Conservation (phyloP, 176 grass and related monocot genomes). For the Pontederia paniculata region DNA sequence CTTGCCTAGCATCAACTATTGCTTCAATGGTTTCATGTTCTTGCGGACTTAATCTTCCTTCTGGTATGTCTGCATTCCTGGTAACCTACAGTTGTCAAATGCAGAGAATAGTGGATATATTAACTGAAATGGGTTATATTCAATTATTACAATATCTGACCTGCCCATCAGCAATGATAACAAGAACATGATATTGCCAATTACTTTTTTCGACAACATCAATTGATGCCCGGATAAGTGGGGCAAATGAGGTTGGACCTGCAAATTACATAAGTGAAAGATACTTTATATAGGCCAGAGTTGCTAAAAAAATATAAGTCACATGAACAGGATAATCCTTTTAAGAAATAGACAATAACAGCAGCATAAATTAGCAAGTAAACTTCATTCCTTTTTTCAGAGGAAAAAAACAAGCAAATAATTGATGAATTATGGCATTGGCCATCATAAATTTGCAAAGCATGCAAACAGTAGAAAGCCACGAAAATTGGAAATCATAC, state of each 20-base stretch:
- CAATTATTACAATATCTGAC: conserved; percentile 25
- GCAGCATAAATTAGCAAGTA: no score
- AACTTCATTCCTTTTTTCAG: no score
- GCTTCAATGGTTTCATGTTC: conserved; percentile 81
- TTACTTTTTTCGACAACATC: conserved; percentile 66
- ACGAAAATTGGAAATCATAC: no score
- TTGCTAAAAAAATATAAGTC: no score
- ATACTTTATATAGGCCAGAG: no score
- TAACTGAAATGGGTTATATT: neutral
- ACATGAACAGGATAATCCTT: no score
- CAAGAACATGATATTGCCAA: conserved; percentile 86
- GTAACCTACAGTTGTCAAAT: conserved; percentile 41
- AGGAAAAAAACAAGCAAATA: no score
- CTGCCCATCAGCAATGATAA: conserved; percentile 93
- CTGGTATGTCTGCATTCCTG: conserved; percentile 17
- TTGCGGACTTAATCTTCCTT: conserved; percentile 60
- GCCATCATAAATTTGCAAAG: no score
- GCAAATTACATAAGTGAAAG: neutral
- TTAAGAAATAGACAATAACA: no score
- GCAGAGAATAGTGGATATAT: conserved; percentile 5
- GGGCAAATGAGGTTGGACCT: conserved; percentile 89
- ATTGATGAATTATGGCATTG: no score
- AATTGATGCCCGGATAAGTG: conserved; percentile 62
- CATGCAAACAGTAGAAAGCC: no score
- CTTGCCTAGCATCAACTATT: conserved; percentile 84